Percentiles rank a stretch among this genome's conserved stretches.
Evolutionary conservation across 352 stramenopile genomes (phyloP).

Genomic region (Phytophthora ramorum): DNA sequence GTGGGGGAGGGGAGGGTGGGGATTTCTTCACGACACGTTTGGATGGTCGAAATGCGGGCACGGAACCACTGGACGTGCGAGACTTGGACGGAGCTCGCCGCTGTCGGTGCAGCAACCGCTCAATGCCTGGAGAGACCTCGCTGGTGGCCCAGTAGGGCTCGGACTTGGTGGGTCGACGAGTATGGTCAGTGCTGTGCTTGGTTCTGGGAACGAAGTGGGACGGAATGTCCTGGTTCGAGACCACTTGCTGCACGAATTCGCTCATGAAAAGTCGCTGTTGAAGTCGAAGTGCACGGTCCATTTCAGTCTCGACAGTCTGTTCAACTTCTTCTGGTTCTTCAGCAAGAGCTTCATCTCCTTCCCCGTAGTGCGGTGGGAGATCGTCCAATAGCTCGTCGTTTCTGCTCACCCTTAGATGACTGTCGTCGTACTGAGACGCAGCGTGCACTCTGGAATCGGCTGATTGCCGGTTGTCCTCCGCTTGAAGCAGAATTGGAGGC

Average conservation of each 20-base stretch:
- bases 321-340: constrained; percentile 7
- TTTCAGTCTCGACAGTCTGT: constrained; percentile 22
- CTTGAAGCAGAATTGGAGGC: constrained; percentile 7
- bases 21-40: constrained; percentile 13
- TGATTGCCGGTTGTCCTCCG: constrained; percentile 1
- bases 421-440: constrained; percentile 16
- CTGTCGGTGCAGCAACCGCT: constrained; percentile 33
- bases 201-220: constrained; percentile 9
- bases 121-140: constrained; percentile 34
- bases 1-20: constrained; percentile 2
- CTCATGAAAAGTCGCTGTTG: constrained; percentile 65
- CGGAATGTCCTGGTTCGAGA: constrained; percentile 34
- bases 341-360: constrained; percentile 14
- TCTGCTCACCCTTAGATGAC: not conserved
- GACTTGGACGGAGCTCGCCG: constrained; percentile 25
- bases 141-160: constrained; percentile 30
- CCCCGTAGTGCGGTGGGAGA: constrained; percentile 9
- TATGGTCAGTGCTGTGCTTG: constrained; percentile 6
- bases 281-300: constrained; percentile 42
- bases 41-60: not conserved
- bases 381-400: constrained; percentile 1
- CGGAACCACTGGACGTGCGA: constrained; percentile 1
- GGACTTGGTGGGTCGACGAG: not conserved
- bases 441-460: constrained; percentile 7
- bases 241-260: constrained; percentile 61